Evolutionary conservation across 2,329 filamentous ascomycete genomes (phyloP).

Genomic region (Ceratocystis variospora): DNA sequence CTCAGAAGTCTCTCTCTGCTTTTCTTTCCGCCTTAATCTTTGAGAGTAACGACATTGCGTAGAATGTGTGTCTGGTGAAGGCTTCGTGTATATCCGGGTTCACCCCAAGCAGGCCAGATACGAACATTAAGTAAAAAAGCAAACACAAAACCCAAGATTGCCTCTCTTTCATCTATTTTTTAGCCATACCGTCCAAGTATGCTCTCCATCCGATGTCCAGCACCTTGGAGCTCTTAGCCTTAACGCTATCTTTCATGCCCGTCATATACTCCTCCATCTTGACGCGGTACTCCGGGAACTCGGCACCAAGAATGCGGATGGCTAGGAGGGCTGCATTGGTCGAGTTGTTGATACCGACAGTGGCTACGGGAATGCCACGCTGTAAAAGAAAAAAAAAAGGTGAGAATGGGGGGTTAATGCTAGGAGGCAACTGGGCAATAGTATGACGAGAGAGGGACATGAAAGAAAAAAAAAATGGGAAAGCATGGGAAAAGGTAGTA

Average conservation of each 20-base stretch:
- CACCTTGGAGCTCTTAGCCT: constrained; percentile 46
- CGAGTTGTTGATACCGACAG: constrained; percentile 67
- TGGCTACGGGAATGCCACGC: constrained; percentile 56
- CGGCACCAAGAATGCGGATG: constrained; percentile 49
- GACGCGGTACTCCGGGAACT: constrained; percentile 40
- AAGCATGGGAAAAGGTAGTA: constrained; percentile 18
- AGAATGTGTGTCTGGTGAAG: not conserved
- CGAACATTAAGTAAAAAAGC: not conserved
- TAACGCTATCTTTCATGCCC: constrained; percentile 49
- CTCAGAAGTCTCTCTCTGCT: not conserved
- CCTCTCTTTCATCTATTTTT: constrained; percentile 21
- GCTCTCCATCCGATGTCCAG: constrained; percentile 41
- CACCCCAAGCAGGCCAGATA: not conserved
- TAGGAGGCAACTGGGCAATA: constrained; percentile 20
- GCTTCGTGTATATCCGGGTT: not conserved
- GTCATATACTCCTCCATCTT: constrained; percentile 48
- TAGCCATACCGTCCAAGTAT: constrained; percentile 34
- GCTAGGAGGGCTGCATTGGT: constrained; percentile 65
- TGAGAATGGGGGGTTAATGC: not conserved
- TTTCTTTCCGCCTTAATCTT: not conserved
- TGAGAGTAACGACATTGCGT: not conserved
- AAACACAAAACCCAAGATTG: not conserved
- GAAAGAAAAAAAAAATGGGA: constrained; percentile 25
- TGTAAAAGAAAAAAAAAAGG: not conserved
- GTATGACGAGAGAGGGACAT: constrained; percentile 27